These are phyloP conservation scores for Moniliophthora roreri DNA, from an alignment of 1,284 basidiomycete species.

Conservation along the genomic window DNA sequence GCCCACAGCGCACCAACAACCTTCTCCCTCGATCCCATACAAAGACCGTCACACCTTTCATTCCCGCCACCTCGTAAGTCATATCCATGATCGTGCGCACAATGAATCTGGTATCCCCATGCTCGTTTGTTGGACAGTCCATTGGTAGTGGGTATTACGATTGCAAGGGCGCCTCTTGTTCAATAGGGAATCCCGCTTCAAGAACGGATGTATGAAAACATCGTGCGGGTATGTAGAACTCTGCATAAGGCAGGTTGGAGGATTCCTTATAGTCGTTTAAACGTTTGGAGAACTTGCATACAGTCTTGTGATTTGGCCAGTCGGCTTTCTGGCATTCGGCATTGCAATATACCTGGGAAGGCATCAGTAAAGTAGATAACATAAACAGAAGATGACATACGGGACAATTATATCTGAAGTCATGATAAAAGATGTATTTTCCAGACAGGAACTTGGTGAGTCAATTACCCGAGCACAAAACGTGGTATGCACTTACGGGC, in stretches of 20 bases:
- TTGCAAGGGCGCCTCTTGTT: conserved; percentile 16
- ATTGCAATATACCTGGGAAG: conserved; percentile 18
- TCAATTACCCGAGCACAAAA: too few species aligned
- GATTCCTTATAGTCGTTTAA: conserved; percentile 1
- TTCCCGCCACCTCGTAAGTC: conserved; percentile 6
- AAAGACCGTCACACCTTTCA: conserved; percentile 14
- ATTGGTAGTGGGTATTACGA: conserved; percentile 1
- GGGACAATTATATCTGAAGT: too few species aligned
- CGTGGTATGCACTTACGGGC: conserved; percentile 2
- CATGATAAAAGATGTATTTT: too few species aligned
- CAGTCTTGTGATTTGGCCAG: conserved; percentile 19
- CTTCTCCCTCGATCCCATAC: conserved; percentile 15
- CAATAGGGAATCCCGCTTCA: conserved; percentile 15
- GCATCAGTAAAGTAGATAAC: neutral
- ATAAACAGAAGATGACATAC: too few species aligned
- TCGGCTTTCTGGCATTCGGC: conserved; percentile 18
- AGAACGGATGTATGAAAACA: conserved; percentile 13
- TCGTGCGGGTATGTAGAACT: conserved; percentile 13
- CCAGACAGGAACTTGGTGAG: too few species aligned
- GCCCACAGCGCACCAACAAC: conserved; percentile 4
- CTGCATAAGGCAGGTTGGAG: conserved; percentile 3
- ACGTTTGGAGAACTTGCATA: conserved; percentile 14
- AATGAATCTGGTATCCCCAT: conserved; percentile 15
- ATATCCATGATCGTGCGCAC: conserved; percentile 8
- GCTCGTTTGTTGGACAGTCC: conserved; percentile 16